Percentiles rank a stretch among this genome's conserved stretches.
Conservation (phyloP, 139 green algal genomes). For the Nannochloris sp. region DNA sequence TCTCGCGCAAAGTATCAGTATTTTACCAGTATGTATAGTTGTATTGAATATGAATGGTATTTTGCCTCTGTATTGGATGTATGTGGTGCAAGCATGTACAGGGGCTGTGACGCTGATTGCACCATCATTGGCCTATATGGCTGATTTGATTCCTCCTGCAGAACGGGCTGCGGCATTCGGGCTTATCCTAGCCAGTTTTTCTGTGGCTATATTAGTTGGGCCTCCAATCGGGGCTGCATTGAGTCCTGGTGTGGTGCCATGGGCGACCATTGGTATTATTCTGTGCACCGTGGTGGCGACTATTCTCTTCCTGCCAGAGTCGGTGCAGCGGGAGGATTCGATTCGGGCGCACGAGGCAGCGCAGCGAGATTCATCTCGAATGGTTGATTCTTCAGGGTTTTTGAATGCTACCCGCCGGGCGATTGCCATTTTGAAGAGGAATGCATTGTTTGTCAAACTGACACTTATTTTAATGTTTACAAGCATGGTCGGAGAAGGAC, state of each 20-base stretch:
- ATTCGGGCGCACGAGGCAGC: background rate
- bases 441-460: conserved; percentile 40
- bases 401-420: conserved; percentile 1
- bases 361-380: too few species aligned
- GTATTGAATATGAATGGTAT: conserved; percentile 38
- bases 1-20: conserved; percentile 18
- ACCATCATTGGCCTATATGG: conserved; percentile 41
- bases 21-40: conserved; percentile 37
- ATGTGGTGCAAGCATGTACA: conserved; percentile 29
- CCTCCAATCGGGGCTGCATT: conserved; percentile 20
- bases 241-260: conserved; percentile 4
- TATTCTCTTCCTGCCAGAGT: conserved; percentile 30
- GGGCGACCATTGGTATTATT: conserved; percentile 7
- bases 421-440: conserved; percentile 39
- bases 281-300: background rate
- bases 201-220: conserved; percentile 19
- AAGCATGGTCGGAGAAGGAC: conserved; percentile 37
- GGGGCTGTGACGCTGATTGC: conserved; percentile 46
- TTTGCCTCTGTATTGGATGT: conserved; percentile 36
- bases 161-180: conserved; percentile 48
- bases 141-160: conserved; percentile 40
- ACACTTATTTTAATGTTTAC: conserved; percentile 35
- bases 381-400: background rate
- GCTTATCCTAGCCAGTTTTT: conserved; percentile 45
- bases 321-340: conserved; percentile 6